Base-by-base conservation (phyloP, 345 rosid species). In the Luvunga scandens region DNA sequence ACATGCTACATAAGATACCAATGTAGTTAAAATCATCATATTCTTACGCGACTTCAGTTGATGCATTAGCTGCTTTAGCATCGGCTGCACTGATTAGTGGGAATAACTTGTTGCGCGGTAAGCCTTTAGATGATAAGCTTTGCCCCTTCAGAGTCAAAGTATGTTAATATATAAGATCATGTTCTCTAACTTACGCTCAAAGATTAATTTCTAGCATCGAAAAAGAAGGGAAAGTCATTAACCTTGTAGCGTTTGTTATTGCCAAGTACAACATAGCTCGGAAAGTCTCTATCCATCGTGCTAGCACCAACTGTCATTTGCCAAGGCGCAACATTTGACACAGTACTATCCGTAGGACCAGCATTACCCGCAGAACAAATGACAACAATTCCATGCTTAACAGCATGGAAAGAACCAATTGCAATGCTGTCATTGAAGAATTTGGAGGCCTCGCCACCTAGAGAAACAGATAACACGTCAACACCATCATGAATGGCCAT, bases 231-330 rank as follows among this genome's bases (percentile, higher is more conserved):
- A 48, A 64, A 62, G 60, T 19, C 19, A 34, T 77, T 67, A 66
- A 95, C 99, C 98, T 89, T 89, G 86, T 80, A 85, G 56, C 75
- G 82, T 68, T 82, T 81, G 9, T 88, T 82, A 59, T 92, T 87
- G 75, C 91, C 93, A 2, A 93, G 90, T 22, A 89, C 62, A 42
- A 91, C 89, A 75, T 82, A 78, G 69, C 89, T 91, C 36, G 97
- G 89, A 77, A 96, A 94, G 71, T 90, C 97, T 25, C 98, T 88
- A 19, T 94, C 99, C 85, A 80, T 92, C 19, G 98, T 90, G 76
- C 97, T 96, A 4, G 99, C 98, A 8, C 89, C 98, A 5, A 96
- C 98, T 0, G 97, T 96, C 66, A 96, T 90, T 87, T 79, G 87
- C 99, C 99, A 92, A 0, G 97, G 98, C 1, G 98, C 93, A 2